Conservation (phyloP, 345 rosid genomes). For the Eucalyptus cloeziana region DNA sequence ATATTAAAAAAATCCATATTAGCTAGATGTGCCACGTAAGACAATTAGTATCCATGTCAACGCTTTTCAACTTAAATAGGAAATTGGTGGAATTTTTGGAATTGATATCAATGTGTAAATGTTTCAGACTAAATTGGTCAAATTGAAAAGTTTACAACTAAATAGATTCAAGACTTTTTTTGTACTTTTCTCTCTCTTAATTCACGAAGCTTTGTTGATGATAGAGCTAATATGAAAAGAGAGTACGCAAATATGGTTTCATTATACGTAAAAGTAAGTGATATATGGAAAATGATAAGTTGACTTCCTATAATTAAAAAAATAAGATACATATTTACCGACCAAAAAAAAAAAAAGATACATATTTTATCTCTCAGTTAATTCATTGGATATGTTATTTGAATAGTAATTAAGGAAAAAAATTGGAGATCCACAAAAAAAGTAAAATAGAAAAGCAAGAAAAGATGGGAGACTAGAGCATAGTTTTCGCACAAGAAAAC, state of each 20-base stretch:
- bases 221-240: not conserved
- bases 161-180: no score
- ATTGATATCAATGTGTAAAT: no score
- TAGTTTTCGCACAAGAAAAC: not conserved
- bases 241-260: not conserved
- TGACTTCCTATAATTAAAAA: not conserved
- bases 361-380: not conserved
- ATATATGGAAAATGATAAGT: not conserved
- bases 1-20: not conserved
- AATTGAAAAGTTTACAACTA: no score
- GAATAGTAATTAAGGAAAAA: not conserved
- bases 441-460: not conserved
- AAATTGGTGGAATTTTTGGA: no score
- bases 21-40: not conserved
- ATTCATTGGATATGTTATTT: not conserved
- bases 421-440: not conserved
- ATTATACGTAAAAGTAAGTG: not conserved
- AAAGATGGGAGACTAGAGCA: not conserved
- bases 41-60: no score
- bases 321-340: not conserved
- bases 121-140: no score
- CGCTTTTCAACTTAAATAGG: not conserved
- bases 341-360: not conserved
- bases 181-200: not conserved
- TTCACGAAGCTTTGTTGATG: not conserved